Evolutionary conservation across 805 yeast genomes (phyloP), one percentile per base, ranked within the genome.

Genomic region (Trichomonascus vanleenenianus): DNA sequence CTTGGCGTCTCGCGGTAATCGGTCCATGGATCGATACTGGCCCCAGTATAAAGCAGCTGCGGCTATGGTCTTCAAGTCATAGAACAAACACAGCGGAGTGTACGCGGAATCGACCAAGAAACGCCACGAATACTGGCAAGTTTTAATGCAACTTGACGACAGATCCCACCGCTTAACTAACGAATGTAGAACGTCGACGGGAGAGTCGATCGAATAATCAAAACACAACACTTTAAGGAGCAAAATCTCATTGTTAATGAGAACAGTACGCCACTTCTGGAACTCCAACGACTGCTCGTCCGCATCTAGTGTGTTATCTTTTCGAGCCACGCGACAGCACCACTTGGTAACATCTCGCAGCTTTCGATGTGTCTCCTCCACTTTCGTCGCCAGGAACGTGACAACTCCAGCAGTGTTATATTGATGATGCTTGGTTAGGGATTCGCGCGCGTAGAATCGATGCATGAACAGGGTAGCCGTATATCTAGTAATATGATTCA

Each of bases 361-460:
- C 33, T 69, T 58, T 25, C 81, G 63, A 30, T 71, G 66, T 27
- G 76, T 66, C 46, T 76, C 82, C 44, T 76, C 79, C 6, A 75
- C 68, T 49, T 76, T 76, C 44, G 76, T 66, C 3, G 79, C 79
- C 20, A 76, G 59, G 51, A 76, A 76, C 14, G 77, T 51, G 27
- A 74, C 59, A 2, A 78, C 68, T 1, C 76, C 78, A 0, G 72
- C 79, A 6, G 71, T 63, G 47, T 77, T 78, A 50, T 70, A 77
- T 43, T 70, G 69, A 48, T 75, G 80, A 49, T 62, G 62, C 37
- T 62, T 56, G 34, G 61, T 59, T 42, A 75, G 52, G 31, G 74
- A 68, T 44, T 62, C 58, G 22, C 75, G 60, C 70, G 72, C 68
- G 54, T 75, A 77, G 56, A 74, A 76, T 42, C 82, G 60, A 49